These are phyloP conservation scores for Priceomyces fermenticarens DNA, from an alignment of 805 yeast species.

Conservation along the genomic window DNA sequence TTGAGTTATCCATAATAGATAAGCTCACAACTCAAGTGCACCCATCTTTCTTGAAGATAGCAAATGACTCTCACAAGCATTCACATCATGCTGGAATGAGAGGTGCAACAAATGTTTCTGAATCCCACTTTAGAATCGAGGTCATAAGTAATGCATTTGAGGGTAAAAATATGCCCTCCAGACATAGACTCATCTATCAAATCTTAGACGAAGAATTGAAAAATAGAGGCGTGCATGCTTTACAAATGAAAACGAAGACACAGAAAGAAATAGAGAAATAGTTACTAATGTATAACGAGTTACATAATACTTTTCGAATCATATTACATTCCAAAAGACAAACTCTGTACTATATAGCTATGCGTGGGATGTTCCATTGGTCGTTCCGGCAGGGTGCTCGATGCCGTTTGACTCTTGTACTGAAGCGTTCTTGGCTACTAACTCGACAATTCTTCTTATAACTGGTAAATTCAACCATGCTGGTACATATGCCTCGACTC, in stretches of 20 bases:
- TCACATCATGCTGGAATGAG: slow-evolving; percentile 81
- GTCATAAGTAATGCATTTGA: slow-evolving; percentile 67
- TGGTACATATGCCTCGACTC: slow-evolving; percentile 90
- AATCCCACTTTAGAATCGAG: slow-evolving; percentile 78
- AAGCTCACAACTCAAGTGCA: slow-evolving; percentile 41
- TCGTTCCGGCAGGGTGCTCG: slow-evolving; percentile 7
- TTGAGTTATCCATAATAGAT: slow-evolving; percentile 44
- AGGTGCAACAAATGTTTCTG: slow-evolving; percentile 66
- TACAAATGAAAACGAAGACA: slow-evolving; percentile 82
- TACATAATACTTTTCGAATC: neutral
- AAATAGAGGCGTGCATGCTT: slow-evolving; percentile 76
- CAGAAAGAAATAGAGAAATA: slow-evolving; percentile 12
- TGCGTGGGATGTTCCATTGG: slow-evolving; percentile 4
- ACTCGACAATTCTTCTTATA: slow-evolving; percentile 82
- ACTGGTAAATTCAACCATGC: slow-evolving; percentile 89
- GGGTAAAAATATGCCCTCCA: slow-evolving; percentile 62
- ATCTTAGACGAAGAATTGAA: slow-evolving; percentile 71
- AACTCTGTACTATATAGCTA: slow-evolving; percentile 6
- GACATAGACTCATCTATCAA: slow-evolving; percentile 76
- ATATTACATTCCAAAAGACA: slow-evolving; percentile 5
- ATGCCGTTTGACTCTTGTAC: slow-evolving; percentile 48
- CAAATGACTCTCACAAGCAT: slow-evolving; percentile 85
- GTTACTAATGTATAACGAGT: neutral
- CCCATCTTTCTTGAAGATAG: slow-evolving; percentile 50
- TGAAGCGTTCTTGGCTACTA: slow-evolving; percentile 79